phyloP scores from a whole-genome alignment of 768 basidiomycete species.

The Termitomyces titanicus region DNA sequence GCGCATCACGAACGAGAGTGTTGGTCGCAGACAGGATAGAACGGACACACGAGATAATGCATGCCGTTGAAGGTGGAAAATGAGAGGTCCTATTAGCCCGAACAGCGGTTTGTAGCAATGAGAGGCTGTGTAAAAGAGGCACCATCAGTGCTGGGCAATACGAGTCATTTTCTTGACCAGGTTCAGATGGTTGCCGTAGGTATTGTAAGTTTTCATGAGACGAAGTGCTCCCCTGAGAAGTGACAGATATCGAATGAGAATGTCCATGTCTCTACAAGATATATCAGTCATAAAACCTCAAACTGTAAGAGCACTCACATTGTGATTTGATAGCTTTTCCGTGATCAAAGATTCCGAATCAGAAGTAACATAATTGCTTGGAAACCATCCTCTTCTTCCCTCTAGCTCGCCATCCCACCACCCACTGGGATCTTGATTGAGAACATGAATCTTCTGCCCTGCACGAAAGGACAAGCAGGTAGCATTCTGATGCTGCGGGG shows the following conservation, averaged over 20 bases:
- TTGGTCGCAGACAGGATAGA: slow-evolving; percentile 80
- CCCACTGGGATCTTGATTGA: slow-evolving; percentile 81
- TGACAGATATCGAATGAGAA: slow-evolving; percentile 45
- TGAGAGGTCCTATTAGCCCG: slow-evolving; percentile 73
- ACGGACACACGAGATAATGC: slow-evolving; percentile 91
- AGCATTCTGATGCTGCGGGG: slow-evolving; percentile 62
- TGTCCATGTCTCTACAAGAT: slow-evolving; percentile 36
- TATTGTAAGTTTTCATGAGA: slow-evolving; percentile 31
- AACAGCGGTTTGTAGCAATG: slow-evolving; percentile 83
- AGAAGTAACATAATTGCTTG: slow-evolving; percentile 88
- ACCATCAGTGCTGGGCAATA: slow-evolving; percentile 79
- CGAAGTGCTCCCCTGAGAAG: slow-evolving; percentile 49
- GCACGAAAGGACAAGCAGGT: slow-evolving; percentile 88
- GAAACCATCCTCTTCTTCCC: slow-evolving; percentile 93
- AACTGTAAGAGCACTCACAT: slow-evolving; percentile 29
- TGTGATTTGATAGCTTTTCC: slow-evolving; percentile 49
- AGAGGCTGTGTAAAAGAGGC: slow-evolving; percentile 80
- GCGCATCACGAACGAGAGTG: slow-evolving; percentile 80
- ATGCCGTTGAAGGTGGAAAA: slow-evolving; percentile 92
- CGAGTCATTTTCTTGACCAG: slow-evolving; percentile 48
- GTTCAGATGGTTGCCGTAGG: slow-evolving; percentile 42
- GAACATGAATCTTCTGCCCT: slow-evolving; percentile 89
- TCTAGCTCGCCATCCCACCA: slow-evolving; percentile 99
- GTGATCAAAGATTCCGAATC: slow-evolving; percentile 55
- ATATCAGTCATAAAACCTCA: slow-evolving; percentile 2